These are phyloP conservation scores for Singerocomus inundabilis DNA, from an alignment of 1,284 basidiomycete genomes.

Conservation along the genomic window DNA sequence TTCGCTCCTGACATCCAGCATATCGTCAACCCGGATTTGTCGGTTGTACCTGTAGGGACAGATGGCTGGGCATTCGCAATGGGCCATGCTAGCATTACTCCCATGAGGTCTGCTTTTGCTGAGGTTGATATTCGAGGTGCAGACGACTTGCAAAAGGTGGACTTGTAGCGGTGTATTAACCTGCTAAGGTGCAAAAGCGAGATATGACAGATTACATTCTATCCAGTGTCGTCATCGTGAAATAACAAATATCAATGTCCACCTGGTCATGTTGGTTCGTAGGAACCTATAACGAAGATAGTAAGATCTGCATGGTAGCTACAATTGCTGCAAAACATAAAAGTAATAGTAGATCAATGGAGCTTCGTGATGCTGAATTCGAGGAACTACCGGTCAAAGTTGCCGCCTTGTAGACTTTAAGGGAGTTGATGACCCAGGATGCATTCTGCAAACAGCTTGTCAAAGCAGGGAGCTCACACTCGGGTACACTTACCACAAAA, in stretches of 20 bases:
- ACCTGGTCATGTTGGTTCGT: background rate
- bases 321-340: constrained; percentile 6
- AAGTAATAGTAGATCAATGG: background rate
- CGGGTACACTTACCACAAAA: constrained; percentile 50
- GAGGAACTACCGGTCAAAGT: constrained; percentile 34
- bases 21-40: constrained; percentile 61
- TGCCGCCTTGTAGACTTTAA: constrained; percentile 52
- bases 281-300: constrained; percentile 18
- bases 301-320: constrained; percentile 12
- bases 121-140: constrained; percentile 44
- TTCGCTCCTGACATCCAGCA: constrained; percentile 77
- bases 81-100: constrained; percentile 71
- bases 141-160: constrained; percentile 47
- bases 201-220: constrained; percentile 10
- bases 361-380: constrained; percentile 9
- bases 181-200: background rate
- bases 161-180: constrained; percentile 37
- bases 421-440: constrained; percentile 55
- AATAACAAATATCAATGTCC: constrained; percentile 11
- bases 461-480: background rate
- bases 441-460: constrained; percentile 45
- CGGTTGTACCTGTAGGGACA: constrained; percentile 66
- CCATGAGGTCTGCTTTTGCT: constrained; percentile 70
- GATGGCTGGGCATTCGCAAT: constrained; percentile 78
- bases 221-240: constrained; percentile 14